Conservation (phyloP, 306 rosid genomes). For the Abrus precatorius region DNA sequence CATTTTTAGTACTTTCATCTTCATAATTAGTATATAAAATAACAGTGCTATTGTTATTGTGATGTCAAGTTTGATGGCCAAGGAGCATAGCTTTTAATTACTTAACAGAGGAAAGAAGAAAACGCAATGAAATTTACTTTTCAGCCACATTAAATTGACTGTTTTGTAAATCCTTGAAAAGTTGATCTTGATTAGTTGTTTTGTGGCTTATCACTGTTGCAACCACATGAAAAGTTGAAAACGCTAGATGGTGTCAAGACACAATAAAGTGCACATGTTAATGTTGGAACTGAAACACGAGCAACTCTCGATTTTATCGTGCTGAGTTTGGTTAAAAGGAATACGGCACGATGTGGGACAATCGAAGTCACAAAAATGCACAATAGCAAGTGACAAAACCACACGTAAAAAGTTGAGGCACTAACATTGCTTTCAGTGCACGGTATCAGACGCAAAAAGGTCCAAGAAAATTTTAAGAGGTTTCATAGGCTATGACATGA, state of each 20-base stretch:
- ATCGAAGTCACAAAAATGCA: neutral
- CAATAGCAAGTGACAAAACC: neutral
- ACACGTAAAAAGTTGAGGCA: neutral
- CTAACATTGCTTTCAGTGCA: neutral
- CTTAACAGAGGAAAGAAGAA: too few species aligned
- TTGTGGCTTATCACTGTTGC: neutral
- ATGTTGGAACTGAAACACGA: neutral
- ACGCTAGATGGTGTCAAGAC: neutral
- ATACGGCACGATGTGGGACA: neutral
- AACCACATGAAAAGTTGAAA: neutral
- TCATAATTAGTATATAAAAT: too few species aligned
- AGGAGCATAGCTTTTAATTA: too few species aligned
- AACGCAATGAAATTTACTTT: too few species aligned
- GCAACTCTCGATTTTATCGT: neutral
- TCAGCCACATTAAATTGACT: neutral
- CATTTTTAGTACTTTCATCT: too few species aligned
- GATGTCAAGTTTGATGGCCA: too few species aligned
- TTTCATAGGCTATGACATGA: too few species aligned
- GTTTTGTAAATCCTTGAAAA: neutral
- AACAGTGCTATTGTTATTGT: too few species aligned
- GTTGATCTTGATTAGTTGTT: neutral
- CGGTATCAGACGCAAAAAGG: neutral
- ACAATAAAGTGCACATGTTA: neutral
- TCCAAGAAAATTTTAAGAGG: neutral
- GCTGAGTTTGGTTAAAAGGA: conserved; percentile 2